Conservation (phyloP, 2,329 filamentous ascomycete species). For the Colletotrichum filicis region DNA sequence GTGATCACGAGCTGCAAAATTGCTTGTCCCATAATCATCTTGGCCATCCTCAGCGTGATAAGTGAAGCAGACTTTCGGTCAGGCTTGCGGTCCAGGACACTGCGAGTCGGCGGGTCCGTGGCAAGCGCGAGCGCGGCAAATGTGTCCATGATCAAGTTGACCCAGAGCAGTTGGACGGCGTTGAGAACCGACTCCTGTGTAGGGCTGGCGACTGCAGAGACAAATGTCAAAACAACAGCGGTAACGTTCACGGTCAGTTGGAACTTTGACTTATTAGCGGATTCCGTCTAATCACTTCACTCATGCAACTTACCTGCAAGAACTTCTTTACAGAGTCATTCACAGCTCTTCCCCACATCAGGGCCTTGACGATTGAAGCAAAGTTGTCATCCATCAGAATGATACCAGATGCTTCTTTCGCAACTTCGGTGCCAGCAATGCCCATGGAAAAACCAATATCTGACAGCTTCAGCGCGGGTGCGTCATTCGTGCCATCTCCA, state of each 20-base stretch:
- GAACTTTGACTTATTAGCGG: constrained; percentile 67
- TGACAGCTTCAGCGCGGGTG: constrained; percentile 72
- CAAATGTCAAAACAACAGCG: constrained; percentile 68
- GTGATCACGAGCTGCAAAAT: constrained; percentile 69
- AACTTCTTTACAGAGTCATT: constrained; percentile 75
- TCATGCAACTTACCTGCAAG: constrained; percentile 55
- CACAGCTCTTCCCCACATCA: constrained; percentile 71
- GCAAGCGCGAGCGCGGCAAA: constrained; percentile 64
- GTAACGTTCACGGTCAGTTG: constrained; percentile 73
- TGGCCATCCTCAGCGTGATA: constrained; percentile 58
- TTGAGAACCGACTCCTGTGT: constrained; percentile 64
- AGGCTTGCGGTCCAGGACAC: constrained; percentile 61
- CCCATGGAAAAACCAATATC: constrained; percentile 78
- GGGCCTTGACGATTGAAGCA: constrained; percentile 69
- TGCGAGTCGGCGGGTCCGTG: constrained; percentile 46
- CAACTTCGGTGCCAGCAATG: constrained; percentile 72
- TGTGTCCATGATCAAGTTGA: constrained; percentile 73
- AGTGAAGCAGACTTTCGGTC: constrained; percentile 33
- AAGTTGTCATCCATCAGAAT: constrained; percentile 74
- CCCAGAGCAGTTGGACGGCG: constrained; percentile 70
- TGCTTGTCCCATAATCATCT: constrained; percentile 73
- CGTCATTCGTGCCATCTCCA: constrained; percentile 75
- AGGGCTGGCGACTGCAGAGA: constrained; percentile 65
- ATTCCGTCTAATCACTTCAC: constrained; percentile 52
- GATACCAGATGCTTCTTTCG: constrained; percentile 70